A percentile compares a stretch with the other conserved stretches of the same genome.
These are phyloP conservation scores for Crotalaria pallida DNA, from an alignment of 306 rosid species.

Conservation along the genomic window DNA sequence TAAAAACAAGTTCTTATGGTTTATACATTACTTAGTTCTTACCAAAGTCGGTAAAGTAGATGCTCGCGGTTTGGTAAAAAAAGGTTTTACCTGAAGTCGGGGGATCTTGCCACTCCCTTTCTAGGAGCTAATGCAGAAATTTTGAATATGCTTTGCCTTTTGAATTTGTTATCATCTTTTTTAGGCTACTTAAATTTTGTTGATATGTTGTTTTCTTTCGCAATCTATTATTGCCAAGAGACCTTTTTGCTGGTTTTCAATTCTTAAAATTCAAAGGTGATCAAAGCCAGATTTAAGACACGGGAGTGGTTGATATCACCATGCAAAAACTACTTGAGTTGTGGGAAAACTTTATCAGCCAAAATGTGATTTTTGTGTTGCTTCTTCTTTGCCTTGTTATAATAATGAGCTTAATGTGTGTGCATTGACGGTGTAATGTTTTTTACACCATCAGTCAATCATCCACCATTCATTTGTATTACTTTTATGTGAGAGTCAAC, in stretches of 20 bases:
- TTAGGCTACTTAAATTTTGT: not conserved
- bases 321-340: not conserved
- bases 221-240: not conserved
- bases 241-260: not conserved
- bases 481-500: too few species aligned
- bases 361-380: not conserved
- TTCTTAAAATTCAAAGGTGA: not conserved
- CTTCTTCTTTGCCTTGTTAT: conserved; percentile 6
- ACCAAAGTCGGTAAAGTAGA: not conserved
- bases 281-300: not conserved
- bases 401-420: too few species aligned
- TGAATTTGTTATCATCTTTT: not conserved
- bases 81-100: not conserved
- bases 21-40: not conserved
- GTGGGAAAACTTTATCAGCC: not conserved
- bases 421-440: too few species aligned
- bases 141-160: not conserved
- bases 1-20: not conserved
- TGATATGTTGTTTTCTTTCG: not conserved
- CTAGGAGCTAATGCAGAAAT: not conserved
- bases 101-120: conserved; percentile 1
- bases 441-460: too few species aligned
- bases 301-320: not conserved
- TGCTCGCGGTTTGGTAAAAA: not conserved
- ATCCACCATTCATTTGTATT: too few species aligned